Evolutionary conservation across 176 grass and related monocot genomes (phyloP).

Genomic region (Cymbopogon citratus): DNA sequence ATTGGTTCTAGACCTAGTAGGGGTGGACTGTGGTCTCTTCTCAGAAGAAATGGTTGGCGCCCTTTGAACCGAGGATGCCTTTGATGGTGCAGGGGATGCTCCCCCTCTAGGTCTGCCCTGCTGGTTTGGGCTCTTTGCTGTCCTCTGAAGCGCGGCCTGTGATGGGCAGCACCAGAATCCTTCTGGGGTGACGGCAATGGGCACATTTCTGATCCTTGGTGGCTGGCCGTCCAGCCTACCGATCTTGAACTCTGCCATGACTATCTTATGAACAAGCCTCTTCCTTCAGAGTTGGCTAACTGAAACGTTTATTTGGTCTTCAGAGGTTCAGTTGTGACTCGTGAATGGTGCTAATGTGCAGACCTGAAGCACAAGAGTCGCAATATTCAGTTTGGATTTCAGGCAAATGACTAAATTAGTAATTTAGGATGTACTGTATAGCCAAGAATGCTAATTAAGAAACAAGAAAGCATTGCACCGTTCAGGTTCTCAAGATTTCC

Average conservation of each 20-base stretch:
- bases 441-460: background rate
- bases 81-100: conserved; percentile 52
- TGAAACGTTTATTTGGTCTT: background rate
- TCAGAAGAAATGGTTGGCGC: conserved; percentile 32
- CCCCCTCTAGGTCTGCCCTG: conserved; percentile 44
- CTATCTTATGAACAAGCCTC: background rate
- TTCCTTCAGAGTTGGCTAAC: conserved; percentile 20
- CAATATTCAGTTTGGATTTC: background rate
- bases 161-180: conserved; percentile 95
- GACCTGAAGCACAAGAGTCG: conserved; percentile 17
- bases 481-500: background rate
- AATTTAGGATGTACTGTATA: background rate
- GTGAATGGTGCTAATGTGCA: background rate
- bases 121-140: conserved; percentile 44
- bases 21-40: conserved; percentile 38
- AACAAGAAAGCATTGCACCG: background rate
- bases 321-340: background rate
- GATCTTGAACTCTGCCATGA: conserved; percentile 67
- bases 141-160: conserved; percentile 62
- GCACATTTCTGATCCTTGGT: conserved; percentile 58
- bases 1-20: conserved; percentile 38
- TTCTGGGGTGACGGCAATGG: conserved; percentile 71
- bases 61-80: conserved; percentile 59
- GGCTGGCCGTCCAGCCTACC: conserved; percentile 44
- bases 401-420: background rate